Conservation (phyloP, 805 yeast species). For the Diddensiella santjacobensis region DNA sequence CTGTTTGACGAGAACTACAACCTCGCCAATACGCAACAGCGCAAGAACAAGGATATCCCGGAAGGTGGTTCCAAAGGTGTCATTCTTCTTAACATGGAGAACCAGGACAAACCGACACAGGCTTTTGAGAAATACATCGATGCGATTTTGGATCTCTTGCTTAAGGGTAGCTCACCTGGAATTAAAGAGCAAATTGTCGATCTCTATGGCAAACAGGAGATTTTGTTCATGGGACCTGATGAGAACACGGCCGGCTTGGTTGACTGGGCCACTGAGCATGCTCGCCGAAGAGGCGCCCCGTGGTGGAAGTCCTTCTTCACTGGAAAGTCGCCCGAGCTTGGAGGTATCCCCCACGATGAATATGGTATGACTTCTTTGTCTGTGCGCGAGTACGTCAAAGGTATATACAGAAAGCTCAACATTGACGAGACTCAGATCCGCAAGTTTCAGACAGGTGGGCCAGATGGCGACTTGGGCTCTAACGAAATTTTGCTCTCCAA, state of each 20-base stretch:
- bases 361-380: constrained; percentile 97
- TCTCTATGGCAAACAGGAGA: constrained; percentile 77
- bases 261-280: constrained; percentile 97
- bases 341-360: constrained; percentile 98
- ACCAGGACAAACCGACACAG: constrained; percentile 74
- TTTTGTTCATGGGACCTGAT: constrained; percentile 97
- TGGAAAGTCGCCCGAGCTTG: constrained; percentile 85
- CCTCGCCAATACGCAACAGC: constrained; percentile 92
- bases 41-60: constrained; percentile 96
- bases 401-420: constrained; percentile 73
- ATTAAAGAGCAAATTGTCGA: constrained; percentile 82
- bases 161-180: constrained; percentile 67
- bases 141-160: constrained; percentile 78
- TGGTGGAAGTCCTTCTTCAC: constrained; percentile 99
- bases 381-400: constrained; percentile 86
- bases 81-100: constrained; percentile 64
- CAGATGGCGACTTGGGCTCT: constrained; percentile 96
- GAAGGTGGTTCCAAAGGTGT: constrained; percentile 99
- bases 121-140: constrained; percentile 93
- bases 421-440: constrained; percentile 55
- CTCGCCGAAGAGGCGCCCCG: constrained; percentile 85
- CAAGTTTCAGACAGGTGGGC: constrained; percentile 97
- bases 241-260: constrained; percentile 96
- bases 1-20: constrained; percentile 96
- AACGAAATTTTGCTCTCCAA: constrained; percentile 87